Evolutionary conservation across 331 rosid genomes (phyloP), one percentile per base, ranked within the genome.

Genomic region (Spiraea crenata): DNA sequence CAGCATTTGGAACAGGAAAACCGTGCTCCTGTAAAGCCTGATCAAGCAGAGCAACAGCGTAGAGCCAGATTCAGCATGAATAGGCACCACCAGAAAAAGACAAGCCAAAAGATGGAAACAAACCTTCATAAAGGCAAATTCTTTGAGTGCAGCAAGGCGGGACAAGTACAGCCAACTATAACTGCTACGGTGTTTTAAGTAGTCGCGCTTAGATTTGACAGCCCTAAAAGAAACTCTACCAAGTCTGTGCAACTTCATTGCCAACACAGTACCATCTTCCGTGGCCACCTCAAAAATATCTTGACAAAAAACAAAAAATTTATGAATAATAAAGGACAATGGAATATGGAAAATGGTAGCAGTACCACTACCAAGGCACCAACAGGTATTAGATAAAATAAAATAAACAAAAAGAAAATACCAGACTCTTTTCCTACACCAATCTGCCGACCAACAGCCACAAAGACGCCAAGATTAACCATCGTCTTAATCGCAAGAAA

Each of bases 181-280:
- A 85, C 92, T 86, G 58, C 88, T 86, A 19, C 92, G 91, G 69
- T 91, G 96, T 77, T 77, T 82, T 71, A 91, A 75, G 77, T 91
- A 91, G 74, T 88, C 97, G 67, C 97, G 97, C 88, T 91, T 91
- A 4, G 92, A 78, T 74, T 91, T 91, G 42, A 91, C 96, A 58
- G 96, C 97, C 70, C 97, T 82, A 62, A 91, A 91, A 65, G 97
- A 91, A 67, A 84, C 87, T 77, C 97, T 83, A 60, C 97, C 97
- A 65, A 91, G 95, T 65, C 95, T 80, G 70, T 91, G 92, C 76
- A 88, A 73, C 85, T 91, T 91, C 88, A 86, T 85, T 54, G 88
- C 92, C 62, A 88, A 47, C 73, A 91, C 52, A 0, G 86, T 88
- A 61, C 96, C 97, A 75, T 91, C 97, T 80, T 91, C 96, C 5